Conservation (phyloP, 352 stramenopile species). For the Phytophthora sojae region DNA sequence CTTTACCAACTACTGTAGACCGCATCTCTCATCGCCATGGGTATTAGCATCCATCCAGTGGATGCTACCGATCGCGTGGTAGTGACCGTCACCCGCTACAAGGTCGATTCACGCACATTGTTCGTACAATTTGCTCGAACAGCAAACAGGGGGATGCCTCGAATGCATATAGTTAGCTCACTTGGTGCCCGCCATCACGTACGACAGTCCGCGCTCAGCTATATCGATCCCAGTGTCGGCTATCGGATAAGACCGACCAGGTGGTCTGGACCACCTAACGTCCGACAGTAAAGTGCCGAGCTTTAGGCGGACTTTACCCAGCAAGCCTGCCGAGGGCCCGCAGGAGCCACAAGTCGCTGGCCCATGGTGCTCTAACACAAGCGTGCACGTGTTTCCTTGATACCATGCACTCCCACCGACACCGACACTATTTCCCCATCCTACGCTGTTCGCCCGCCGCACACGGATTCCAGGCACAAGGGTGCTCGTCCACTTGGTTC, state of each 20-base stretch:
- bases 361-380: neutral
- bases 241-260: neutral
- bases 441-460: neutral
- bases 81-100: neutral
- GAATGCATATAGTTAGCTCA: neutral
- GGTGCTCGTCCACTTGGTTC: neutral
- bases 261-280: neutral
- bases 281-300: neutral
- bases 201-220: neutral
- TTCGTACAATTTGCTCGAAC: neutral
- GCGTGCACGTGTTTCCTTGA: neutral
- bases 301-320: neutral
- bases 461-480: neutral
- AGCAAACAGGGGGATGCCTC: neutral
- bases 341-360: neutral
- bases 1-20: no score
- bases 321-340: neutral
- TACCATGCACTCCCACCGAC: neutral
- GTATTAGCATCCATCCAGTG: neutral
- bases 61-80: neutral
- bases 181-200: neutral
- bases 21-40: no score
- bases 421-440: neutral
- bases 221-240: neutral
- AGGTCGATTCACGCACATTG: neutral